Evolutionary conservation across 2,329 filamentous ascomycete species (phyloP), one percentile per base, ranked within the genome.

Genomic region (Xylaria multiplex): DNA sequence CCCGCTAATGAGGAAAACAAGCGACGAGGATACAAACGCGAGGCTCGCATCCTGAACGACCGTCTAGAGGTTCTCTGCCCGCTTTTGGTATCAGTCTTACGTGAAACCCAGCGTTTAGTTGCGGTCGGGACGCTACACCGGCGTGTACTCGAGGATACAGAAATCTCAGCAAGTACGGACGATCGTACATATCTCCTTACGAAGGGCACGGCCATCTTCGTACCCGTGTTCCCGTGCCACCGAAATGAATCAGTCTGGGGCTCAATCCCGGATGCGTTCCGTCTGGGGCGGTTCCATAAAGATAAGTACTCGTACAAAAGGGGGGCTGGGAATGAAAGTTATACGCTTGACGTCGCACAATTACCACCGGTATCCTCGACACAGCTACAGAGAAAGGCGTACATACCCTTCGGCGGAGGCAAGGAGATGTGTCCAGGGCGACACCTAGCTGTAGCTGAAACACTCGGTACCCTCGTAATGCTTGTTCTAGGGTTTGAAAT

Each of bases 21-120:
- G n/a, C 43, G 43, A 22, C 43, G 43, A 46, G 43, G 43, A 46
- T 46, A 46, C n/a, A 46, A 46, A 13, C 43, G 43, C 43, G 43
- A 46, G n/a, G 43, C 43, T 46, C 43, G 43, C n/a, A 46, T 46
- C 14, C 24, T 19, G 6, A 46, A 13, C 43, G 43, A 46, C 14
- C 43, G n/a, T 7, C 43, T 46, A 6, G 43, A 46, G 6, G 24
- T 6, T 22, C n/a, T 46, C 6, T 46, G 43, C n/a, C 43, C 43
- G 43, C 43, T 46, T 46, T 22, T 46, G 24, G 9, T 46, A 13
- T 22, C 43, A 22, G 43, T 46, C 24, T 46, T 46, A 46, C 43
- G n/a, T 19, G 43, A 46, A 19, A 46, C 43, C n/a, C 43, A 46
- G 43, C 43, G 43, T 46, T 19, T 46, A 6, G 43, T 19, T 22